These are phyloP conservation scores for Cladosporium sp. DNA, from an alignment of 2,329 filamentous ascomycete genomes.

Conservation along the genomic window DNA sequence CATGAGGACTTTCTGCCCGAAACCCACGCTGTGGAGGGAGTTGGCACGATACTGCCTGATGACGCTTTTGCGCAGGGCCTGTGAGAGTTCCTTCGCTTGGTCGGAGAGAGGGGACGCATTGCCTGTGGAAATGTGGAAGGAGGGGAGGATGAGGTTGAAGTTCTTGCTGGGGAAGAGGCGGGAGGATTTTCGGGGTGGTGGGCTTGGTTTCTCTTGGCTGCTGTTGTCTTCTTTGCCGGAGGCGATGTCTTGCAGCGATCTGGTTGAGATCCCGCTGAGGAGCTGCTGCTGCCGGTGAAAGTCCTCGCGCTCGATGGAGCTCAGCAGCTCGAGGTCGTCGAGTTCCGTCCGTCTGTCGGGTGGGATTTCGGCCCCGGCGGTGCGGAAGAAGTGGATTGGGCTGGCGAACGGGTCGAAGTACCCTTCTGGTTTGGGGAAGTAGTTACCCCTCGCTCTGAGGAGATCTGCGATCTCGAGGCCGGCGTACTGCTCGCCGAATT, in stretches of 20 bases:
- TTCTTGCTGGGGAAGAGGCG: conserved; percentile 41
- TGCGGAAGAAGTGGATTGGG: conserved; percentile 48
- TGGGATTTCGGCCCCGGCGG: conserved; percentile 29
- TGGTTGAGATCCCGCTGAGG: conserved; percentile 19
- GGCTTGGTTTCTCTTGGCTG: neutral
- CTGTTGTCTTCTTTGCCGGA: conserved; percentile 1
- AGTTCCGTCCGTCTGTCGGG: conserved; percentile 14
- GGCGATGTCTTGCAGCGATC: neutral
- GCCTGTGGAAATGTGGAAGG: conserved; percentile 38
- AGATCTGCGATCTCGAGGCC: conserved; percentile 22
- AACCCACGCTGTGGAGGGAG: conserved; percentile 3
- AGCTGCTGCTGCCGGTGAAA: conserved; percentile 23
- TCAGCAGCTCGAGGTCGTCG: conserved; percentile 31
- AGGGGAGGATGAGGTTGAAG: conserved; percentile 37
- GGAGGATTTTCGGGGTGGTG: conserved; percentile 25
- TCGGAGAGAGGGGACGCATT: conserved; percentile 35
- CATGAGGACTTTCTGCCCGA: conserved; percentile 20
- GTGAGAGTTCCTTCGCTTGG: conserved; percentile 39
- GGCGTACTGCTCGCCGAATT: neutral
- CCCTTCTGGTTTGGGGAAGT: conserved; percentile 41
- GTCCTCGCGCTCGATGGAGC: conserved; percentile 26
- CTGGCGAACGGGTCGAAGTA: conserved; percentile 50
- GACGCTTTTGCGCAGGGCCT: conserved; percentile 37
- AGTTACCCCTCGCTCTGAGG: conserved; percentile 30
- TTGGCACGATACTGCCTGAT: conserved; percentile 24